These are phyloP conservation scores for Beta corolliflora DNA, from an alignment of 179 eudicot genomes.

Conservation along the genomic window DNA sequence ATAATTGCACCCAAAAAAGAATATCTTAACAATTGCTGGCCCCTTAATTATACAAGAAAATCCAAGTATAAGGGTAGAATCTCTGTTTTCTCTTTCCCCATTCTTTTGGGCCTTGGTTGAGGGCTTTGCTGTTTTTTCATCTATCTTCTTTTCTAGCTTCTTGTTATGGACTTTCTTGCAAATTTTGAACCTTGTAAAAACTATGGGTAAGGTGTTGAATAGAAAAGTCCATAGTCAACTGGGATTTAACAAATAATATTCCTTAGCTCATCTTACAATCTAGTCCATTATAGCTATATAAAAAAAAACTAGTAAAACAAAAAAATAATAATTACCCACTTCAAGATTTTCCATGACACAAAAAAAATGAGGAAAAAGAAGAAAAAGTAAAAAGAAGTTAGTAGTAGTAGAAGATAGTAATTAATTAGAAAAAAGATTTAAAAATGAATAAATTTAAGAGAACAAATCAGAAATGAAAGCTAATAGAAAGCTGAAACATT, in stretches of 20 bases:
- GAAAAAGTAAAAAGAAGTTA: background rate
- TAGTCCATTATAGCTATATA: background rate
- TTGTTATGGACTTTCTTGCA: background rate
- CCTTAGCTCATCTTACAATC: conserved; percentile 23
- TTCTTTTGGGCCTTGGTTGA: background rate
- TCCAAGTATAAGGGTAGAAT: background rate
- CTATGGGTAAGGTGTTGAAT: background rate
- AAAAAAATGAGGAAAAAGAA: background rate
- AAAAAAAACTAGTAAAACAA: background rate
- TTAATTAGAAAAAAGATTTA: background rate
- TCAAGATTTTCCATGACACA: background rate
- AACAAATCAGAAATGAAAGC: conserved; percentile 24
- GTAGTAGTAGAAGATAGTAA: background rate
- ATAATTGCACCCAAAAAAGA: background rate
- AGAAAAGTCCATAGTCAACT: conserved; percentile 31
- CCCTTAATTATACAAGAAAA: background rate
- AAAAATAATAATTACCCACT: background rate
- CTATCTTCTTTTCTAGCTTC: background rate
- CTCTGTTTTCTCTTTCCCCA: background rate
- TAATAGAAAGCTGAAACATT: conserved; percentile 32
- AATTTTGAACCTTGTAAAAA: background rate
- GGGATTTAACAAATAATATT: conserved; percentile 21
- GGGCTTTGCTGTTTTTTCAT: background rate
- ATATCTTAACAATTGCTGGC: background rate
- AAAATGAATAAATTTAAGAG: background rate